Conservation (phyloP, 140 eudicot genomes). For the Erigeron philadelphicus region DNA sequence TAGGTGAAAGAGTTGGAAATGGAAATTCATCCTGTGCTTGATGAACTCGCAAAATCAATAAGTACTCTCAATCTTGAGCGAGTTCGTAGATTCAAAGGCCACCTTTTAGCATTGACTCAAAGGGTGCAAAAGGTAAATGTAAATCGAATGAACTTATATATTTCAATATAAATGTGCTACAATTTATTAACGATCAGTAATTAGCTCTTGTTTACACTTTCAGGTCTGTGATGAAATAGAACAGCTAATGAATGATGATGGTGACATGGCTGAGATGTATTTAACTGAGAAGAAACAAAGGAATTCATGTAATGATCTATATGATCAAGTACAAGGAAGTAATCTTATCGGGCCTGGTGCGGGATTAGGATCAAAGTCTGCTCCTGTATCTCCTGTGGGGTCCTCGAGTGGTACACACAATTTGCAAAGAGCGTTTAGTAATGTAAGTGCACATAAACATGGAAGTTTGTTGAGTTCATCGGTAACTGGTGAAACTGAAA, state of each 20-base stretch:
- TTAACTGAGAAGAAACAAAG: slow-evolving; percentile 87
- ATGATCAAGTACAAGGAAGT: slow-evolving; percentile 46
- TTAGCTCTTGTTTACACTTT: slow-evolving; percentile 11
- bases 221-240: slow-evolving; percentile 97
- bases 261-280: slow-evolving; percentile 99
- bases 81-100: slow-evolving; percentile 92
- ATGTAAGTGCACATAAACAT: slow-evolving; percentile 64
- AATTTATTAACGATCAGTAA: neutral
- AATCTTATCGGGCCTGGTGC: slow-evolving; percentile 23
- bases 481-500: slow-evolving; percentile 58
- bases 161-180: neutral
- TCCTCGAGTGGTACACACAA: slow-evolving; percentile 42
- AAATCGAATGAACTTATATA: neutral
- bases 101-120: slow-evolving; percentile 89
- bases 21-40: slow-evolving; percentile 97
- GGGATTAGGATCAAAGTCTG: slow-evolving; percentile 53
- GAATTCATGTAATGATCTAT: slow-evolving; percentile 42
- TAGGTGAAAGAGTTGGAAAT: slow-evolving; percentile 82
- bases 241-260: slow-evolving; percentile 96
- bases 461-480: slow-evolving; percentile 77
- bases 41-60: slow-evolving; percentile 88
- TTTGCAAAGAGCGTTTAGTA: slow-evolving; percentile 80
- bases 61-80: slow-evolving; percentile 93
- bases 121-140: slow-evolving; percentile 84
- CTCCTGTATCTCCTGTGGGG: slow-evolving; percentile 92